A percentile compares a stretch with the other conserved stretches of the same genome.
Evolutionary conservation across 2,329 filamentous ascomycete species (phyloP).

Genomic region (Microsporum ferrugineum): DNA sequence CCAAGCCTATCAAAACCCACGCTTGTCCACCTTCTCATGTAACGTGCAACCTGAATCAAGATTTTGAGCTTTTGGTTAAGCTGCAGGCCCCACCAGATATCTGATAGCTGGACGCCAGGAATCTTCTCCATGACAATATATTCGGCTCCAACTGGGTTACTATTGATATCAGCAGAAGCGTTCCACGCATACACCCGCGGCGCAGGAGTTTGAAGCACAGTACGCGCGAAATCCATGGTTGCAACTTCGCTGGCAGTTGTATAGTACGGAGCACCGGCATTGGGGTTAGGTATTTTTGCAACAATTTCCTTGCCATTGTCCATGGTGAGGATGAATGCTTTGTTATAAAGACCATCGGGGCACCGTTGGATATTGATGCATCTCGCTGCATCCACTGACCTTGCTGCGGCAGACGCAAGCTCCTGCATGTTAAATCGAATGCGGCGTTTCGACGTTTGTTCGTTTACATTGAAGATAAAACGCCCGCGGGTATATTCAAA

Average conservation of each 20-base stretch:
- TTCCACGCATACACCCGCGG: slow-evolving; percentile 13
- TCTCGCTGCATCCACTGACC: slow-evolving; percentile 19
- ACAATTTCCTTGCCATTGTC: slow-evolving; percentile 13
- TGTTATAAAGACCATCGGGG: slow-evolving; percentile 24
- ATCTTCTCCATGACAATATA: slow-evolving; percentile 28
- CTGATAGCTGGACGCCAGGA: slow-evolving; percentile 14
- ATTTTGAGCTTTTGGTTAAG: slow-evolving; percentile 14
- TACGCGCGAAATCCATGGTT: slow-evolving; percentile 25
- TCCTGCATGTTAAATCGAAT: slow-evolving; percentile 24
- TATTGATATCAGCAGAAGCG: slow-evolving; percentile 7
- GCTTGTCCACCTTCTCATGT: slow-evolving; percentile 7
- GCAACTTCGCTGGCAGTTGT: slow-evolving; percentile 28
- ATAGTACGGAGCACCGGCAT: slow-evolving; percentile 10
- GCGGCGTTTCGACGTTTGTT: slow-evolving; percentile 6
- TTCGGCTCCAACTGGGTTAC: slow-evolving; percentile 24
- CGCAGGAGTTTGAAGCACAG: slow-evolving; percentile 14
- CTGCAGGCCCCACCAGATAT: slow-evolving; percentile 2
- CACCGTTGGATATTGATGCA: slow-evolving; percentile 26
- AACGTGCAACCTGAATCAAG: slow-evolving; percentile 6
- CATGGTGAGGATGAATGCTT: slow-evolving; percentile 24
- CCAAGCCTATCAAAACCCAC: slow-evolving; percentile 5
- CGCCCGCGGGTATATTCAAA: slow-evolving; percentile 9
- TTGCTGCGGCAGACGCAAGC: slow-evolving; percentile 23
- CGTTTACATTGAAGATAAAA: slow-evolving; percentile 6
- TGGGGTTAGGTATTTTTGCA: slow-evolving; percentile 15